Evolutionary conservation across 768 basidiomycete genomes (phyloP).

Genomic region (Termitomyces eurrhizus): DNA sequence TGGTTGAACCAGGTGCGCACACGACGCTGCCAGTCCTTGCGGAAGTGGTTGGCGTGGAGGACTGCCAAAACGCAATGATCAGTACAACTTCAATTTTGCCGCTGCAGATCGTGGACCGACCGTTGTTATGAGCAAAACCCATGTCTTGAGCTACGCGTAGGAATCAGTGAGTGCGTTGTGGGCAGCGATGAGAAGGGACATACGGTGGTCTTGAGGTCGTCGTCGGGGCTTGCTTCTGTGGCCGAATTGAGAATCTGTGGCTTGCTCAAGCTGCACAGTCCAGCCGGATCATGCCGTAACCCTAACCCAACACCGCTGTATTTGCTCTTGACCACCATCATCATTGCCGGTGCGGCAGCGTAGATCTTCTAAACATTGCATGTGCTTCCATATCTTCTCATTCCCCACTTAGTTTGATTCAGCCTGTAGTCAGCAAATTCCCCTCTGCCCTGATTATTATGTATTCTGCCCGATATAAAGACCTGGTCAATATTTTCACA

Average conservation of each 20-base stretch:
- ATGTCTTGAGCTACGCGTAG: slow-evolving; percentile 46
- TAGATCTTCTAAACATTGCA: no score
- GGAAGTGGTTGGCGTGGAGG: slow-evolving; percentile 93
- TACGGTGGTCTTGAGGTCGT: slow-evolving; percentile 49
- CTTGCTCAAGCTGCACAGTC: slow-evolving; percentile 38
- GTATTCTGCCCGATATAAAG: slow-evolving; percentile 8
- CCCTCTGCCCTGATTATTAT: background rate
- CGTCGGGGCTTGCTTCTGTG: slow-evolving; percentile 30
- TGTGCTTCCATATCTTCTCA: background rate
- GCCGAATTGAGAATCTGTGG: slow-evolving; percentile 31
- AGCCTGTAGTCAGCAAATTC: background rate
- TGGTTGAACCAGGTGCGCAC: slow-evolving; percentile 99
- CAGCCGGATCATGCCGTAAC: slow-evolving; percentile 31
- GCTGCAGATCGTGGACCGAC: slow-evolving; percentile 32
- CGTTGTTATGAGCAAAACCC: slow-evolving; percentile 83
- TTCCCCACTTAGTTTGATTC: slow-evolving; percentile 5
- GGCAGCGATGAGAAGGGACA: slow-evolving; percentile 14
- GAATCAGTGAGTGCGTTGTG: slow-evolving; percentile 16
- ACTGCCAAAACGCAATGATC: slow-evolving; percentile 35
- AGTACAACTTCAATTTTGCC: background rate
- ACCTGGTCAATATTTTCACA: background rate
- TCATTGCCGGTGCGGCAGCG: background rate
- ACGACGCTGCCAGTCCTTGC: slow-evolving; percentile 98
- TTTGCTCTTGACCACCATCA: slow-evolving; percentile 4
- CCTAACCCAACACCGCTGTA: slow-evolving; percentile 25